These are phyloP conservation scores for Eragrostis tef DNA, from an alignment of 202 grass and related monocot species.

Conservation along the genomic window DNA sequence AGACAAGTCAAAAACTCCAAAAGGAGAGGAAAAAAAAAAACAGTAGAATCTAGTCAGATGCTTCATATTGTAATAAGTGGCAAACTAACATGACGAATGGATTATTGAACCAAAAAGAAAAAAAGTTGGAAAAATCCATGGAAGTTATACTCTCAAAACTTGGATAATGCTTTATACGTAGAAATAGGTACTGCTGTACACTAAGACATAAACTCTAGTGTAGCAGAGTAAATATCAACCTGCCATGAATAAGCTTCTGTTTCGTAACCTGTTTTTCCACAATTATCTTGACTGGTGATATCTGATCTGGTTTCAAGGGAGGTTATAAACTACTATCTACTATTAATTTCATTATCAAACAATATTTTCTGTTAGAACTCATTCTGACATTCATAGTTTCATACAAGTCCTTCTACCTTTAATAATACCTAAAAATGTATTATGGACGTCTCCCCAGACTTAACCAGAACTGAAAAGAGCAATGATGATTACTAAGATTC, in stretches of 20 bases:
- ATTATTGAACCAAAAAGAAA: not conserved
- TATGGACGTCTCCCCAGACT: not conserved
- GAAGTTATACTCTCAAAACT: not conserved
- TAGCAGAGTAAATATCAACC: not conserved
- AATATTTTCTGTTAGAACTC: conserved; percentile 13
- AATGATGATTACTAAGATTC: not conserved
- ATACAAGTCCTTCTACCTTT: conserved; percentile 11
- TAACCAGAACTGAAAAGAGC: not conserved
- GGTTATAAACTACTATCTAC: conserved; percentile 2
- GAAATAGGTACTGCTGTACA: not conserved
- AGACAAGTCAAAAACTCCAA: conserved; percentile 5
- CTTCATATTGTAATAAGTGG: not conserved
- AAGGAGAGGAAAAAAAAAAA: conserved; percentile 6
- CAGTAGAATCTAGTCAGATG: not conserved
- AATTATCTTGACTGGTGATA: not conserved
- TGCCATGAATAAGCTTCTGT: conserved; percentile 2
- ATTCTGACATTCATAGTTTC: not conserved
- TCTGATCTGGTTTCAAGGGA: conserved; percentile 9
- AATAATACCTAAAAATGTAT: not conserved
- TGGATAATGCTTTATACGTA: not conserved
- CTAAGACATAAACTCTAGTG: not conserved
- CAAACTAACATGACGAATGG: conserved; percentile 15
- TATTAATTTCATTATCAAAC: not conserved
- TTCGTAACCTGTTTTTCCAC: conserved; percentile 3
- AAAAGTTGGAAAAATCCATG: conserved; percentile 10